Conservation (phyloP, 2,329 filamentous ascomycete genomes). For the Colletotrichum tabaci region DNA sequence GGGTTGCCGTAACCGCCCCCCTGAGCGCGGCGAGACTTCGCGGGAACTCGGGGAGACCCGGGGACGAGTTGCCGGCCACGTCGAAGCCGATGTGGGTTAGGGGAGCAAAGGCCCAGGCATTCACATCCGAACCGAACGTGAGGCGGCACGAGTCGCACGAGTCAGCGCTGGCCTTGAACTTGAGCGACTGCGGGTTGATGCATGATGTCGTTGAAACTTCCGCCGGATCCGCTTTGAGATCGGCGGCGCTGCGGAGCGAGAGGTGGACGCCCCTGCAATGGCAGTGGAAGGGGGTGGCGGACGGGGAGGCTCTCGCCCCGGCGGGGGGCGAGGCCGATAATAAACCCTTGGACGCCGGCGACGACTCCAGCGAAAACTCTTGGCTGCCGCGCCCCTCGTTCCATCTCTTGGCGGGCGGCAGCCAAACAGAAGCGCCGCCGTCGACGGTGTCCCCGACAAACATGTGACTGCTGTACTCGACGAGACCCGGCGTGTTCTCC, state of each 20-base stretch:
- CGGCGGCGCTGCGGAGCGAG: constrained; percentile 51
- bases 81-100: constrained; percentile 57
- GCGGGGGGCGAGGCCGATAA: constrained; percentile 35
- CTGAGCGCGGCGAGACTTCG: constrained; percentile 51
- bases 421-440: constrained; percentile 65
- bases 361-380: constrained; percentile 52
- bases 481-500: constrained; percentile 50
- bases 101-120: constrained; percentile 61
- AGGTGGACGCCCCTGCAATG: constrained; percentile 63
- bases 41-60: constrained; percentile 48
- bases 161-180: constrained; percentile 57
- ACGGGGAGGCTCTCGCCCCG: constrained; percentile 5
- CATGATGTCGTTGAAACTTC: constrained; percentile 55
- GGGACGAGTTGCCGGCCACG: constrained; percentile 11
- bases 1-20: constrained; percentile 47
- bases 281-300: constrained; percentile 57
- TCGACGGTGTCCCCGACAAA: constrained; percentile 67
- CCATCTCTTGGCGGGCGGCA: constrained; percentile 52
- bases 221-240: constrained; percentile 48
- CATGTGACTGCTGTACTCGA: constrained; percentile 56
- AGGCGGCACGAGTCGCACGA: constrained; percentile 64
- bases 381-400: constrained; percentile 42
- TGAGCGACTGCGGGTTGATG: constrained; percentile 59
- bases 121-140: constrained; percentile 58
- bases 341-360: constrained; percentile 45